Evolutionary conservation across 2,329 filamentous ascomycete species (phyloP).

Genomic region (Ramularia collo-cygni): DNA sequence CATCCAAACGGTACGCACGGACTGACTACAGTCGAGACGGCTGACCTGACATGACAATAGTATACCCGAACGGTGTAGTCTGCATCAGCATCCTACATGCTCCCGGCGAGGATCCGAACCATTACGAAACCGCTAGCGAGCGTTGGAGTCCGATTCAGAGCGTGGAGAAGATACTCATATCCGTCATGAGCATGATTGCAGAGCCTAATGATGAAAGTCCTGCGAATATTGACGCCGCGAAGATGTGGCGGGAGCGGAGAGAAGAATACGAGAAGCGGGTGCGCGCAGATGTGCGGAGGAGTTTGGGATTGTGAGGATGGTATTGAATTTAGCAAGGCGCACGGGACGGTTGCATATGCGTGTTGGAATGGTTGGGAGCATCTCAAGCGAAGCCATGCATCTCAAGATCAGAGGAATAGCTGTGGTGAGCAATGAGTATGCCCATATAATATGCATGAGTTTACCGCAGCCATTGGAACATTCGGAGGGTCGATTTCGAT

Average conservation of each 20-base stretch:
- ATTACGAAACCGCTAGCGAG: constrained; percentile 94
- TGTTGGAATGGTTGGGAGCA: too few species aligned
- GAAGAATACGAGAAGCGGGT: constrained; percentile 82
- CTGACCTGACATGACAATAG: constrained; percentile 39
- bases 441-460: too few species aligned
- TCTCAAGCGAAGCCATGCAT: too few species aligned
- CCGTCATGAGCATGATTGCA: constrained; percentile 96
- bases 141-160: constrained; percentile 95
- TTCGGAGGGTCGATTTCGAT: too few species aligned
- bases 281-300: constrained; percentile 70
- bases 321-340: constrained; percentile 4
- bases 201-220: constrained; percentile 96
- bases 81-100: constrained; percentile 98
- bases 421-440: too few species aligned
- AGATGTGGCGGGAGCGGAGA: constrained; percentile 87
- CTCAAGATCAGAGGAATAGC: too few species aligned
- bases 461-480: too few species aligned
- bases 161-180: constrained; percentile 94
- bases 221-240: constrained; percentile 90
- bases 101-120: constrained; percentile 93
- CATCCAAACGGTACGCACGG: constrained; percentile 76
- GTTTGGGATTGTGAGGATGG: constrained; percentile 61
- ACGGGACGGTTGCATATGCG: background rate
- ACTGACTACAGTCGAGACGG: background rate
- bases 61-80: constrained; percentile 85